Conservation (phyloP, 306 rosid species). For the Vigna nakashimae region DNA sequence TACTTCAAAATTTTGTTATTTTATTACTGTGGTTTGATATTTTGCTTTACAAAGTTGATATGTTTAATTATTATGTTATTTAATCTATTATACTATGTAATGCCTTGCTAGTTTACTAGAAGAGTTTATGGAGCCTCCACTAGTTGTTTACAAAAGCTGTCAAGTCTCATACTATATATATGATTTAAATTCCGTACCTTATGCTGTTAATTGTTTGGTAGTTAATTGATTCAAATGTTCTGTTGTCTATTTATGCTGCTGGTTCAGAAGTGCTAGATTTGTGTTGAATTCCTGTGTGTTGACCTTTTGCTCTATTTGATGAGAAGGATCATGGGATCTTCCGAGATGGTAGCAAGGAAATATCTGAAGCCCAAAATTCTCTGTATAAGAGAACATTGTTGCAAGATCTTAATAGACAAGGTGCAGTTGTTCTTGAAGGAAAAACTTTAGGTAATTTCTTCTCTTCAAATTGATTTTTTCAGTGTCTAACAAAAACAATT, state of each 20-base stretch:
- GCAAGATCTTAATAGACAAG: slow-evolving; percentile 97
- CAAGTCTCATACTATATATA: no score
- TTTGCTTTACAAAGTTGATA: background rate
- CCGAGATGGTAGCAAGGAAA: slow-evolving; percentile 93
- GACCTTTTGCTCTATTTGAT: slow-evolving; percentile 40
- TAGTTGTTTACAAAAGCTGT: background rate
- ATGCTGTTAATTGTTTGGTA: background rate
- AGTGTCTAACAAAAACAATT: slow-evolving; percentile 10
- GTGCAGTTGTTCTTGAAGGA: slow-evolving; percentile 98
- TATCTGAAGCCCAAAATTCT: slow-evolving; percentile 63
- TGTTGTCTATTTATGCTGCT: background rate
- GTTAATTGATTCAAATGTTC: background rate
- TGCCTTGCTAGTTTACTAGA: background rate
- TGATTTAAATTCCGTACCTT: background rate
- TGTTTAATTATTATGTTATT: background rate
- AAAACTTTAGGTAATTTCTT: slow-evolving; percentile 72
- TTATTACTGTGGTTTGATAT: background rate
- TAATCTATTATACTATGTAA: background rate
- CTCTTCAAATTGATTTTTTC: slow-evolving; percentile 37
- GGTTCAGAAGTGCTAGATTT: slow-evolving; percentile 29
- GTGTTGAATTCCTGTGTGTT: slow-evolving; percentile 36
- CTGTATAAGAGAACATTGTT: slow-evolving; percentile 76
- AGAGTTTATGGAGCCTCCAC: no score
- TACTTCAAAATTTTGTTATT: background rate
- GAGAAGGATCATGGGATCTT: slow-evolving; percentile 95